phyloP scores from a whole-genome alignment of 305 asterid species.

The Fraxinus ornus region DNA sequence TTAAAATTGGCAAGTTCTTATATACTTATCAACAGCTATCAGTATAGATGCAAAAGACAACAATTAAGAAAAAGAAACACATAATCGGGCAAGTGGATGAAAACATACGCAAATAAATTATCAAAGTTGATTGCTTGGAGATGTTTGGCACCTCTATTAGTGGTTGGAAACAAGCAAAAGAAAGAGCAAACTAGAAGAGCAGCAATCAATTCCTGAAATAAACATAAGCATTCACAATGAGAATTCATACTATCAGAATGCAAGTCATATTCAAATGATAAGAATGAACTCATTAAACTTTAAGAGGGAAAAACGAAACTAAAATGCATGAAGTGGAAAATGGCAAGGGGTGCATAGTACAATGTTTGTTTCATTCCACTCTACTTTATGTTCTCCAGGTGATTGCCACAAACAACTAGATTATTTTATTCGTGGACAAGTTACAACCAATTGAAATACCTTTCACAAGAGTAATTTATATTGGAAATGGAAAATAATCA shows the following conservation, averaged over 20 bases:
- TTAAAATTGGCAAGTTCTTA: neutral
- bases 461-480: neutral
- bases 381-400: neutral
- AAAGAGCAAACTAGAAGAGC: conserved; percentile 80
- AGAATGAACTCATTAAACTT: conserved; percentile 17
- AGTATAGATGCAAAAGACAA: neutral
- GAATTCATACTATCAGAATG: neutral
- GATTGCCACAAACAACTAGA: conserved; percentile 9
- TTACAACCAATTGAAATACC: neutral
- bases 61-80: neutral
- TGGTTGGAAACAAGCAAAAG: conserved; percentile 77
- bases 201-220: conserved; percentile 78
- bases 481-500: neutral
- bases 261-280: conserved; percentile 14
- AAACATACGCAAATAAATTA: conserved; percentile 71
- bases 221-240: conserved; percentile 11
- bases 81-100: neutral
- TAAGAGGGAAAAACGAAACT: neutral
- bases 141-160: conserved; percentile 57
- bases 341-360: conserved; percentile 4
- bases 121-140: conserved; percentile 80
- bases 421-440: neutral
- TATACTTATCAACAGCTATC: neutral
- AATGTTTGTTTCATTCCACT: neutral
- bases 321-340: neutral